Conservation (phyloP, 768 basidiomycete species). For the Clitopilus hobsonii region DNA sequence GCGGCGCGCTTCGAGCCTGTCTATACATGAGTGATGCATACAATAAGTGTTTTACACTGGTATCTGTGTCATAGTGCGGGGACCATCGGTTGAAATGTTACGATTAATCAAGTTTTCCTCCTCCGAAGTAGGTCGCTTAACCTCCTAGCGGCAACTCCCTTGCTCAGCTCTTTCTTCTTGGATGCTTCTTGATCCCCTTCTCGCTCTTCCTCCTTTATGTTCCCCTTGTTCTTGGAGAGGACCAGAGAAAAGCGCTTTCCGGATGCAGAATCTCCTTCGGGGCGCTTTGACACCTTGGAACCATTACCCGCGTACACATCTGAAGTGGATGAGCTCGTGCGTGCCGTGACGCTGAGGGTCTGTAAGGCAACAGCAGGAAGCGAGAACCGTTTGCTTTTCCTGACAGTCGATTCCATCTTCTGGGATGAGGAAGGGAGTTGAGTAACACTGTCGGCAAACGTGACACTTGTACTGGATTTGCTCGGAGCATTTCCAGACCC, state of each 20-base stretch:
- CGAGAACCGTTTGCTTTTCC: slow-evolving; percentile 67
- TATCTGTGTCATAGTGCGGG: neutral
- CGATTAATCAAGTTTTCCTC: slow-evolving; percentile 13
- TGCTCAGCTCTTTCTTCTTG: slow-evolving; percentile 20
- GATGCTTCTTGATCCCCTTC: neutral
- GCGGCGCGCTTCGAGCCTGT: too few relatives aligned
- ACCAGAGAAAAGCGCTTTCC: slow-evolving; percentile 52
- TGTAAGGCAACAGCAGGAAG: slow-evolving; percentile 74
- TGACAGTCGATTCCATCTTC: slow-evolving; percentile 54
- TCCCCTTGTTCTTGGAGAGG: slow-evolving; percentile 29
- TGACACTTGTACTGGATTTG: slow-evolving; percentile 1
- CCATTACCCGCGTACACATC: slow-evolving; percentile 10
- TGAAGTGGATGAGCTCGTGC: slow-evolving; percentile 25
- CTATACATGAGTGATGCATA: too few relatives aligned
- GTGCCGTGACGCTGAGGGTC: slow-evolving; percentile 63
- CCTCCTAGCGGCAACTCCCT: slow-evolving; percentile 48
- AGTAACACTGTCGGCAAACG: slow-evolving; percentile 3
- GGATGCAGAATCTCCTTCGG: slow-evolving; percentile 19
- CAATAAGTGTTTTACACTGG: neutral
- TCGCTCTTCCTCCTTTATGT: slow-evolving; percentile 5
- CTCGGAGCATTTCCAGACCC: slow-evolving; percentile 1
- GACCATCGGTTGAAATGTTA: too few relatives aligned
- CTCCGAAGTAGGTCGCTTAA: slow-evolving; percentile 51
- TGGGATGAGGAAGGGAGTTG: slow-evolving; percentile 19
- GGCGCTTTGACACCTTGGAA: slow-evolving; percentile 14